Base-by-base conservation (phyloP, 1,284 basidiomycete species). In the Ustilago lituana region DNA sequence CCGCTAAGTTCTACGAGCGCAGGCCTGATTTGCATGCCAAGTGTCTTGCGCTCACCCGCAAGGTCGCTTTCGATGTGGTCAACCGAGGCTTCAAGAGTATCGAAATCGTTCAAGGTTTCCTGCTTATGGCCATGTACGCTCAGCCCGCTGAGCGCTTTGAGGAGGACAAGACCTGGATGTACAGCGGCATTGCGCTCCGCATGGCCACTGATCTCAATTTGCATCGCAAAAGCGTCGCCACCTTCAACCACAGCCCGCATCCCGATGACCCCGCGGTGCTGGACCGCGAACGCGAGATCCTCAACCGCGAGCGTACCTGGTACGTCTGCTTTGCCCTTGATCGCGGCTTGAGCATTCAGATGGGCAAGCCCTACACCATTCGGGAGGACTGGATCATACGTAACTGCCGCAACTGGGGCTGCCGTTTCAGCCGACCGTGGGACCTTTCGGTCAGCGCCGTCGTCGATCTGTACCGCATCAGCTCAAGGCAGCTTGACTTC, bases 161-260 rank as follows among this genome's bases (percentile, higher is more conserved):
- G 81, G 93, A 97, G 78, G 95, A 98, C 84, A 89, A 91, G 76
- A 98, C 94, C 0, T 98, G 95, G 94, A 69, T 80, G 35, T 82
- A 82, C 68, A 73, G 76, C 56, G 84, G 84, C 24, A 82, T 85
- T 55, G 85, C 85, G 0, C 84, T 85, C 39, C 90, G 94, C 58
- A 94, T 97, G 91, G 95, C 91, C 5, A 95, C 92, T 15, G 95
- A 98, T 83, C 85, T 98, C 45, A 98, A 98, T 81, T 83, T 98
- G 47, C 94, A 97, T 81, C 89, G 95, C 59, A 94, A 96, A 82
- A 91, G 90, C 5, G 84, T 85, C 7, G 84, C 85, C 20, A 88
- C 88, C 74, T 86, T 83, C 31, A 77, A 80, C 17, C 74, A 76
- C 39, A 80, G 78, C 43, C 66, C 79, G 11, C 68, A 73, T 37